A percentile compares a stretch with the other conserved stretches of the same genome.
Evolutionary conservation across 2,329 filamentous ascomycete species (phyloP).

Genomic region (Cadophora gregata): DNA sequence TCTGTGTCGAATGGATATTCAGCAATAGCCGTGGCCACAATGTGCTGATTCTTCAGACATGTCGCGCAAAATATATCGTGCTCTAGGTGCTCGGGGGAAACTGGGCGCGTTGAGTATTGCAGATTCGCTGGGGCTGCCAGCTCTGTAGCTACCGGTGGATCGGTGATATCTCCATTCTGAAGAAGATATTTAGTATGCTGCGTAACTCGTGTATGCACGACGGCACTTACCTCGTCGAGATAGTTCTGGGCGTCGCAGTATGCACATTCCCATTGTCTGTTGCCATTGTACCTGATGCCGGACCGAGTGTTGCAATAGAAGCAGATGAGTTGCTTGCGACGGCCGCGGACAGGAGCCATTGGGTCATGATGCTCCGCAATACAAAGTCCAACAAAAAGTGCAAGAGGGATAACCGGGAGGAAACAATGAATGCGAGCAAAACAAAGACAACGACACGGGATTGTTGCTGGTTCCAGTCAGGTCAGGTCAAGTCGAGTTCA

Average conservation of each 20-base stretch:
- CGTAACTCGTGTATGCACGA: not conserved
- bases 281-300: constrained; percentile 62
- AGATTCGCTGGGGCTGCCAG: constrained; percentile 50
- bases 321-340: constrained; percentile 60
- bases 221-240: constrained; percentile 74
- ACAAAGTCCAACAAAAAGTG: too few relatives aligned
- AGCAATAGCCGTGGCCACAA: constrained; percentile 76
- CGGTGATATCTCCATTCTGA: constrained; percentile 86
- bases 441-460: not conserved
- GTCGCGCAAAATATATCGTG: constrained; percentile 67
- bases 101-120: constrained; percentile 54
- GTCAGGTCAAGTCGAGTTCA: constrained; percentile 2
- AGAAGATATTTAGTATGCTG: constrained; percentile 9
- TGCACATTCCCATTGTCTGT: constrained; percentile 73
- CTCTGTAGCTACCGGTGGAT: constrained; percentile 74
- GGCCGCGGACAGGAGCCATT: constrained; percentile 34
- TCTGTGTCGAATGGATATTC: constrained; percentile 78
- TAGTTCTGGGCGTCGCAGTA: constrained; percentile 88
- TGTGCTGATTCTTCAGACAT: constrained; percentile 87
- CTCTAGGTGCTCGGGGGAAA: constrained; percentile 43
- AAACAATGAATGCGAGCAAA: not conserved
- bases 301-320: constrained; percentile 84
- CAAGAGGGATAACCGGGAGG: not conserved
- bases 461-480: not conserved
- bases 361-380: constrained; percentile 34